phyloP scores from a whole-genome alignment of 306 rosid species.

The Rubus parviflorus region DNA sequence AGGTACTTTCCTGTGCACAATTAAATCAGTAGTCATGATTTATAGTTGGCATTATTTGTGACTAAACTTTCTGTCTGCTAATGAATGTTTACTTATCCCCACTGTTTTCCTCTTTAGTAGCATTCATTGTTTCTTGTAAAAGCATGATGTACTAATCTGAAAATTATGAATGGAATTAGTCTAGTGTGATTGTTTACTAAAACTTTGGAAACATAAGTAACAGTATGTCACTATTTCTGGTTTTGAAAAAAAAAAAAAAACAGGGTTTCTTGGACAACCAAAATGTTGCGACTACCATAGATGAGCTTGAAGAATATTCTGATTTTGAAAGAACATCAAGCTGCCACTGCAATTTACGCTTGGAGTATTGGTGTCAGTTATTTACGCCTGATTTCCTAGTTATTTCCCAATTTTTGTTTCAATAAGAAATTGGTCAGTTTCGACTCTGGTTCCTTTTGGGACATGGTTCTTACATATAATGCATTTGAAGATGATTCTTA shows the following conservation, averaged over 20 bases:
- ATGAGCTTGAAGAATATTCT: constrained; percentile 53
- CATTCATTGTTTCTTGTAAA: not conserved
- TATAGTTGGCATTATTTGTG: constrained; percentile 1
- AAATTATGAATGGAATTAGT: not conserved
- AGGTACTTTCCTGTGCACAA: constrained; percentile 46
- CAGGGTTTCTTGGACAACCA: constrained; percentile 87
- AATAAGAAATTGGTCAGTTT: no score
- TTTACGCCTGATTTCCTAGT: no score
- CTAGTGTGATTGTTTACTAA: not conserved
- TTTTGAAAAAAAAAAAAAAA: constrained; percentile 8
- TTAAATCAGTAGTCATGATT: constrained; percentile 12
- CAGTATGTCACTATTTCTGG: not conserved
- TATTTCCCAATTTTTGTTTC: no score
- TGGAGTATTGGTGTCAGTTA: no score
- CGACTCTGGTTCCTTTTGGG: no score
- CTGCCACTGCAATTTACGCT: no score
- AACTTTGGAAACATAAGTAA: not conserved
- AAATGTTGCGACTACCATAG: constrained; percentile 50
- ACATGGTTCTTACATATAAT: no score
- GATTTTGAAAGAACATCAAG: constrained; percentile 58
- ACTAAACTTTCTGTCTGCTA: constrained; percentile 8
- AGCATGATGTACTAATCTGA: not conserved
- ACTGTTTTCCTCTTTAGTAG: not conserved
- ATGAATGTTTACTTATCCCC: not conserved
- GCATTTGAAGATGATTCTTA: no score